These are phyloP conservation scores for Plasmodium inui DNA, from an alignment of 169 alveolate genomes.

Conservation along the genomic window DNA sequence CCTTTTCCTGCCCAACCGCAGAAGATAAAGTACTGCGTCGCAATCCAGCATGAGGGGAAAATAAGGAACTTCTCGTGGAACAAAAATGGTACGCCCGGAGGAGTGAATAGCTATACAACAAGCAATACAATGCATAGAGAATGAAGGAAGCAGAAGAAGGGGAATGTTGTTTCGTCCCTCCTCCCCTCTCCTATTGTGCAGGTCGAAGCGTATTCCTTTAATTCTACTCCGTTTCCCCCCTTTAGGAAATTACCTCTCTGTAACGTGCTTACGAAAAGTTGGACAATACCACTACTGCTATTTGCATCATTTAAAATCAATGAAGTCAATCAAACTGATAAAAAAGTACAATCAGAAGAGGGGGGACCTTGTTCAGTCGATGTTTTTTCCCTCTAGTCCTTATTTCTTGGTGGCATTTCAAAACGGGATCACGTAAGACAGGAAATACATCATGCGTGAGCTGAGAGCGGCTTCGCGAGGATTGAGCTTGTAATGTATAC, in stretches of 20 bases:
- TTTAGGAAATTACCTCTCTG: slow-evolving; percentile 72
- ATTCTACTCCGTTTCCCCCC: not conserved
- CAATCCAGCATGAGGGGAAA: slow-evolving; percentile 58
- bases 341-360: slow-evolving; percentile 71
- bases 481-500: not conserved
- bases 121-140: not conserved
- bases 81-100: slow-evolving; percentile 37
- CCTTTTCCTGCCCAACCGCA: not conserved
- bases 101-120: not conserved
- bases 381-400: slow-evolving; percentile 64
- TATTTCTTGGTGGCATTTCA: slow-evolving; percentile 64
- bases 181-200: not conserved
- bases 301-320: slow-evolving; percentile 66
- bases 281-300: slow-evolving; percentile 68
- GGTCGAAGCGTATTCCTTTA: not conserved
- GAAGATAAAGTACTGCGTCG: slow-evolving; percentile 68
- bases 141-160: not conserved
- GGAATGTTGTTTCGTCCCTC: not conserved
- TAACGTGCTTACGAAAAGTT: slow-evolving; percentile 59
- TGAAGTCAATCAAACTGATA: slow-evolving; percentile 70
- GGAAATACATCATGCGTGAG: not conserved
- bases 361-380: slow-evolving; percentile 61
- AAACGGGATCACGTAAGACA: slow-evolving; percentile 66
- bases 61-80: slow-evolving; percentile 62
- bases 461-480: not conserved